Evolutionary conservation across 2,329 filamentous ascomycete genomes (phyloP), one percentile per base, ranked within the genome.

Genomic region (Fusarium incarnatum): DNA sequence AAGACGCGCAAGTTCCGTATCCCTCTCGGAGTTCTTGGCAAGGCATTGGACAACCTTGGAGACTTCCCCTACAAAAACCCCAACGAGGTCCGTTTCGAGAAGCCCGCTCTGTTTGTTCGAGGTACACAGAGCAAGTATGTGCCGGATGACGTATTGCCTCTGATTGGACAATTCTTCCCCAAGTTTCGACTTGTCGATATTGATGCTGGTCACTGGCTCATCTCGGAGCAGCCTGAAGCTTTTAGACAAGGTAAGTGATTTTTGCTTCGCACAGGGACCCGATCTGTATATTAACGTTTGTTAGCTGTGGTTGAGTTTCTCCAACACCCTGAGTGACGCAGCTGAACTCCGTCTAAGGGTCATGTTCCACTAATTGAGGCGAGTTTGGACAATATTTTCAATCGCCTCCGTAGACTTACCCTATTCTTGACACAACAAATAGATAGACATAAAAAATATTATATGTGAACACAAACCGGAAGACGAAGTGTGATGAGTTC

Each of bases 21-120:
- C 5, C 95, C 96, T 0, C 82, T 99, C 13, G 84, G 87, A 48
- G 89, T 88, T 5, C 83, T 99, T 1, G 90, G 86, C 6, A 84
- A 85, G 49, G 85, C 89, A 0, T 83, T 99, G 42, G 87, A 89
- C 72, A 85, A 92, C 69, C 88, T 98, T 83, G 94, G 92, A 2
- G 93, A 97, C 73, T 99, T 99, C 76, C 95, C 96, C 0, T 97
- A 91, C 82, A 91, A 87, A 71, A 85, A 94, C 73, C 90, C 94
- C 0, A 85, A 87, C n/a, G 80, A 86, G 68, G 81, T 83, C 34
- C 85, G 90, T 27, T 98, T 93, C 76, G 85, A 89, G 72, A 94
- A 94, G 67, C 92, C 90, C 1, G 91, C 94, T 16, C 83, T 98
- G 23, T 94, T 98, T 72, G 86, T 98, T 9, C 83, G 93, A 56